Evolutionary conservation across 257 asterid genomes (phyloP).

Genomic region (Echium plantagineum): DNA sequence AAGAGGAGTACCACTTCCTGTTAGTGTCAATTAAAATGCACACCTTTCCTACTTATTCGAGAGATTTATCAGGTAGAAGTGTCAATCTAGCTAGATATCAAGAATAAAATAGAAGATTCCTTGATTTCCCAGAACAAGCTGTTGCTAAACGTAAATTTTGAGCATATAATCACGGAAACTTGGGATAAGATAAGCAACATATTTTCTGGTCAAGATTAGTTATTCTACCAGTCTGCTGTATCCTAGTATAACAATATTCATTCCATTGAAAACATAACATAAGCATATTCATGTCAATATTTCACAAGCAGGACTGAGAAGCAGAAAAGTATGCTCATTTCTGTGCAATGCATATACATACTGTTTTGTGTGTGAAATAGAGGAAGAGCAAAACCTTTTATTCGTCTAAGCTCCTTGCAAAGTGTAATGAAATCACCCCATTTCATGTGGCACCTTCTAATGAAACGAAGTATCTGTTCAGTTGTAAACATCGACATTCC

Average conservation of each 20-base stretch:
- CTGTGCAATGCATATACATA: not conserved
- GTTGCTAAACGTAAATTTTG: not conserved
- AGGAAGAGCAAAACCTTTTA: slow-evolving; percentile 52
- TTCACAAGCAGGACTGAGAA: not conserved
- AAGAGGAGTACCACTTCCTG: not conserved
- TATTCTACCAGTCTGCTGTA: too few relatives aligned
- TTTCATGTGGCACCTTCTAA: slow-evolving; percentile 98
- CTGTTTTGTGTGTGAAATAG: not conserved
- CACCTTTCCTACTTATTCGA: too few relatives aligned
- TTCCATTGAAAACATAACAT: not conserved
- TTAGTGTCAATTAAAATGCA: not conserved
- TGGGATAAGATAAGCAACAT: too few relatives aligned
- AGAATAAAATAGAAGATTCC: too few relatives aligned
- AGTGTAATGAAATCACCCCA: slow-evolving; percentile 99
- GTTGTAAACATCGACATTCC: slow-evolving; percentile 98
- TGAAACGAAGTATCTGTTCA: slow-evolving; percentile 95
- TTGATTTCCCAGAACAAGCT: not conserved
- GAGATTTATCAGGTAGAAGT: not conserved
- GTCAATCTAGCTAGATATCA: not conserved
- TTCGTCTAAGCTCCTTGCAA: slow-evolving; percentile 99
- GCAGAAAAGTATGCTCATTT: not conserved
- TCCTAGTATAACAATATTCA: not conserved
- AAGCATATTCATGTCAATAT: not conserved
- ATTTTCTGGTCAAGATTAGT: too few relatives aligned
- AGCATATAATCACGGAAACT: not conserved